Evolutionary conservation across 495 filamentous ascomycete species (phyloP).

Genomic region (Penicillium soppii): DNA sequence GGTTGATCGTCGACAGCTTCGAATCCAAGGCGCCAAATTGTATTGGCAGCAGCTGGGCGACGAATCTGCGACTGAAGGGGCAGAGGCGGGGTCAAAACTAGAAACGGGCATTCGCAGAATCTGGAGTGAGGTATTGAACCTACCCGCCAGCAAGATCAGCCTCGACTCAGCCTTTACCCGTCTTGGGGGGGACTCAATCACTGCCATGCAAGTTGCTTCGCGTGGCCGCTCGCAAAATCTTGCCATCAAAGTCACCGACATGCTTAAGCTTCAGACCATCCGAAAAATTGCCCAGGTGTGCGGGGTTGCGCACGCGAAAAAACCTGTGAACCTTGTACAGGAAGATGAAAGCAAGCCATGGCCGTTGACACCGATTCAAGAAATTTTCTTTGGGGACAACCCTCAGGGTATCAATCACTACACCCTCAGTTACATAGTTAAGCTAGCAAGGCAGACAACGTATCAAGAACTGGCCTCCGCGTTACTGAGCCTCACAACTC

Average conservation of each 20-base stretch:
- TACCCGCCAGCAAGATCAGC: constrained; percentile 22
- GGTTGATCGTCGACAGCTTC: too few relatives aligned
- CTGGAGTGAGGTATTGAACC: constrained; percentile 39
- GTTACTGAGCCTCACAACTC: neutral
- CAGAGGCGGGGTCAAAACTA: too few relatives aligned
- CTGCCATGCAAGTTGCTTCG: constrained; percentile 32
- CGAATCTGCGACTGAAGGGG: too few relatives aligned
- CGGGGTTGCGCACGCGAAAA: too few relatives aligned
- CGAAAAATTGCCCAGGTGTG: neutral
- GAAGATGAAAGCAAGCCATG: neutral
- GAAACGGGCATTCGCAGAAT: too few relatives aligned
- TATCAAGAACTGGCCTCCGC: neutral
- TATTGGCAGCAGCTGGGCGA: too few relatives aligned
- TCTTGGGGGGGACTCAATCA: constrained; percentile 41
- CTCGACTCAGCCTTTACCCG: constrained; percentile 53
- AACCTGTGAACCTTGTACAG: neutral
- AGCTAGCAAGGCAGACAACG: neutral
- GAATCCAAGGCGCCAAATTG: too few relatives aligned
- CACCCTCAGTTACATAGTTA: neutral
- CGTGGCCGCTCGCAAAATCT: neutral
- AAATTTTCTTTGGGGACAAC: neutral
- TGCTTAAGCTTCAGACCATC: neutral
- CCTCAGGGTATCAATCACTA: neutral
- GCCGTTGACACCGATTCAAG: neutral
- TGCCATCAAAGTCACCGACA: constrained; percentile 10